These are phyloP conservation scores for Cantharellus anzutake DNA, from an alignment of 768 basidiomycete species.

Conservation along the genomic window DNA sequence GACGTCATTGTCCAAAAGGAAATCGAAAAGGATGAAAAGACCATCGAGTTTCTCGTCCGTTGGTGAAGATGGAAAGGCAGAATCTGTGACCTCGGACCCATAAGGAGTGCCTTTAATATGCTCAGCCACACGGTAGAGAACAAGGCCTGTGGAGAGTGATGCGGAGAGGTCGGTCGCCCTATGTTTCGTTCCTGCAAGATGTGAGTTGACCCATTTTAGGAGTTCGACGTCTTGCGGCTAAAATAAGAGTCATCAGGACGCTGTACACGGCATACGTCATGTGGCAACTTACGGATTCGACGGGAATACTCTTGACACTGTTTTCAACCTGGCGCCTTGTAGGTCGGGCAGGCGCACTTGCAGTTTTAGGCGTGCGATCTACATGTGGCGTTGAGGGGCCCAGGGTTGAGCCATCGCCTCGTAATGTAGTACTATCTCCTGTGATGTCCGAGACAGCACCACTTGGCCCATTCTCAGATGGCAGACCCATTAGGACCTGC, in stretches of 20 bases:
- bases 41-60: conserved; percentile 73
- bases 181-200: conserved; percentile 40
- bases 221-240: conserved; percentile 19
- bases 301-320: too few relatives aligned
- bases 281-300: background rate
- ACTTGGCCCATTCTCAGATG: background rate
- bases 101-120: conserved; percentile 37
- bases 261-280: background rate
- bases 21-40: conserved; percentile 79
- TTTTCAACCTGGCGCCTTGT: too few relatives aligned
- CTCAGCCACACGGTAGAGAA: conserved; percentile 73
- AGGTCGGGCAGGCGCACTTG: too few relatives aligned
- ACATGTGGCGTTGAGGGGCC: too few relatives aligned
- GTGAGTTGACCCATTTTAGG: conserved; percentile 77
- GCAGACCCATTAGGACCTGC: conserved; percentile 39
- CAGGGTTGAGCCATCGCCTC: too few relatives aligned
- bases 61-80: conserved; percentile 48
- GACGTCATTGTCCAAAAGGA: conserved; percentile 77
- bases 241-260: background rate
- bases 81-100: conserved; percentile 39
- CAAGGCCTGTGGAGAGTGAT: conserved; percentile 38
- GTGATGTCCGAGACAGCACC: background rate
- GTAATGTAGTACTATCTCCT: too few relatives aligned
- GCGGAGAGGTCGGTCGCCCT: conserved; percentile 24
- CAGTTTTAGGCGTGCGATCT: too few relatives aligned